Conservation (phyloP, 2,329 filamentous ascomycete species). For the Elsinoe perseae region DNA sequence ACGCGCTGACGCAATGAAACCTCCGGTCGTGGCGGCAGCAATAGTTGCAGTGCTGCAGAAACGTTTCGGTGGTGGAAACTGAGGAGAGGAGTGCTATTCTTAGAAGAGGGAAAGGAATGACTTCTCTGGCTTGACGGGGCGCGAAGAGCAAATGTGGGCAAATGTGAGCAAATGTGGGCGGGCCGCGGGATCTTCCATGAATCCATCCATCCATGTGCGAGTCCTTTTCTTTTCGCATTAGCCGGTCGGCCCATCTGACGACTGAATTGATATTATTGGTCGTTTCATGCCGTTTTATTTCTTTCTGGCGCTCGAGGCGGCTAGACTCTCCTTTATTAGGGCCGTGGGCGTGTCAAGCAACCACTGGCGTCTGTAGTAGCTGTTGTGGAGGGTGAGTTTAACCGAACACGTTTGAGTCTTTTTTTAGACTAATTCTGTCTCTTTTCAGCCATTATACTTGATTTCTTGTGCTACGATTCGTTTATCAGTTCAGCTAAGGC, state of each 20-base stretch:
- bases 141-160: not conserved
- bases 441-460: constrained; percentile 4
- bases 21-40: not conserved
- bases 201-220: not conserved
- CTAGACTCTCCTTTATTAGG: constrained; percentile 2
- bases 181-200: constrained; percentile 4
- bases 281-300: constrained; percentile 5
- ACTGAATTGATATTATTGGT: not conserved
- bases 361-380: not conserved
- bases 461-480: constrained; percentile 2
- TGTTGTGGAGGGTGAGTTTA: not conserved
- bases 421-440: constrained; percentile 3
- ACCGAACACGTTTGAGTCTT: not conserved
- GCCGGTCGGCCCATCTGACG: not conserved
- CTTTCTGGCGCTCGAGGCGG: constrained; percentile 11
- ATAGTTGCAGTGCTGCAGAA: constrained; percentile 9
- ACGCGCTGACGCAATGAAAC: constrained; percentile 12
- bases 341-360: not conserved
- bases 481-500: not conserved
- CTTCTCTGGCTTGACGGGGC: not conserved
- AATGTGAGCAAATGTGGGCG: not conserved
- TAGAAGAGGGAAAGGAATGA: constrained; percentile 11
- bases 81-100: constrained; percentile 15
- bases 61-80: constrained; percentile 9
- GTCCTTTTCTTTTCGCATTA: not conserved